These are phyloP conservation scores for Colletotrichum spinosum DNA, from an alignment of 2,329 filamentous ascomycete genomes.

Conservation along the genomic window DNA sequence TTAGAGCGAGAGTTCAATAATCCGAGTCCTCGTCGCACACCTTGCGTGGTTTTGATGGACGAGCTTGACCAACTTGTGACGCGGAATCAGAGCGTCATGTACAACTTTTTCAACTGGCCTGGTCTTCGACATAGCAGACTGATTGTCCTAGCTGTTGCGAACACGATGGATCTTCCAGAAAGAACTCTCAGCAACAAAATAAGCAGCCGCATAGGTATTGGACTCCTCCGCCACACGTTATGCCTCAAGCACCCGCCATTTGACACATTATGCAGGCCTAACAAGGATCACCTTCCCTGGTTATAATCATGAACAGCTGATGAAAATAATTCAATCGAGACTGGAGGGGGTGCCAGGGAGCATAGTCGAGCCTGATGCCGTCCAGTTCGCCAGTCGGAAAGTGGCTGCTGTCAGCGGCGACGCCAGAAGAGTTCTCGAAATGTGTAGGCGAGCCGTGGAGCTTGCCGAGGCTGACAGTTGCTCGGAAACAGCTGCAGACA, in stretches of 20 bases:
- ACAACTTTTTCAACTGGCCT: constrained; percentile 99
- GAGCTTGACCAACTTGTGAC: constrained; percentile 98
- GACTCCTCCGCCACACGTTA: constrained; percentile 7
- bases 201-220: constrained; percentile 80
- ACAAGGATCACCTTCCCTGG: constrained; percentile 97
- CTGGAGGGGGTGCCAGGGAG: constrained; percentile 88
- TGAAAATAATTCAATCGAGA: constrained; percentile 97
- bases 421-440: constrained; percentile 90
- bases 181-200: constrained; percentile 98
- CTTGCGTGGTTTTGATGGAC: constrained; percentile 98
- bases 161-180: constrained; percentile 98
- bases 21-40: constrained; percentile 89
- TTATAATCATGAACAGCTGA: constrained; percentile 96
- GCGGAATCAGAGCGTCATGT: constrained; percentile 99
- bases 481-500: constrained; percentile 72
- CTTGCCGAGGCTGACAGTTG: constrained; percentile 81
- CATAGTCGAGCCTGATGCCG: constrained; percentile 90
- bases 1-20: constrained; percentile 93
- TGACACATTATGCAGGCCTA: constrained; percentile 62
- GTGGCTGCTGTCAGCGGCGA: constrained; percentile 97
- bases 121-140: constrained; percentile 89
- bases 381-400: constrained; percentile 96
- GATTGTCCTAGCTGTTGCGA: constrained; percentile 96
- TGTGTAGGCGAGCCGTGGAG: constrained; percentile 94
- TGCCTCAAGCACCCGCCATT: background rate